phyloP scores from a whole-genome alignment of 768 basidiomycete genomes.

The Mycena sanguinolenta region DNA sequence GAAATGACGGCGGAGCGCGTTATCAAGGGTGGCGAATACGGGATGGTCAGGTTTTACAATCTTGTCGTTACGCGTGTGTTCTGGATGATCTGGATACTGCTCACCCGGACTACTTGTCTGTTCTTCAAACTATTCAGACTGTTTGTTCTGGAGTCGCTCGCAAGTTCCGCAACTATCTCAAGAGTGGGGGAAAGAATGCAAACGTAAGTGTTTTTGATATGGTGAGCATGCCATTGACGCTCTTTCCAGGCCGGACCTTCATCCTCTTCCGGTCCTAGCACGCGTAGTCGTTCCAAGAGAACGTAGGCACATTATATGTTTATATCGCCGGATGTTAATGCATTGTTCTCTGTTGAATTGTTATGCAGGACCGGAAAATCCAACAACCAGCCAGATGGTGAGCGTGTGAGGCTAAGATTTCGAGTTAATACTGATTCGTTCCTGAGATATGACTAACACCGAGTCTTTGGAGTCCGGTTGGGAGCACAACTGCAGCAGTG shows the following conservation, averaged over 20 bases:
- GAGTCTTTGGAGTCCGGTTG: not conserved
- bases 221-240: not conserved
- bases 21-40: not conserved
- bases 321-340: not conserved
- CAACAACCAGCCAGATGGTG: not conserved
- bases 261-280: not conserved
- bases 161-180: conserved; percentile 2
- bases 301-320: conserved; percentile 2
- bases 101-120: not conserved
- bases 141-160: not conserved
- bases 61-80: not conserved
- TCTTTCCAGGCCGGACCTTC: not conserved
- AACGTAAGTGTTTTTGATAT: not conserved
- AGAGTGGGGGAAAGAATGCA: not conserved
- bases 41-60: not conserved
- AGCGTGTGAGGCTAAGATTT: not conserved
- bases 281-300: conserved; percentile 12
- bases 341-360: not conserved
- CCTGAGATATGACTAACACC: not conserved
- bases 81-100: not conserved
- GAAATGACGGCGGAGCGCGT: not conserved
- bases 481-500: not conserved
- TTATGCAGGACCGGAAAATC: not conserved
- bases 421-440: not conserved
- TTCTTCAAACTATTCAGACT: not conserved